Evolutionary conservation across 208 protist genomes (phyloP).

Genomic region (Wallacemonas sp.): DNA sequence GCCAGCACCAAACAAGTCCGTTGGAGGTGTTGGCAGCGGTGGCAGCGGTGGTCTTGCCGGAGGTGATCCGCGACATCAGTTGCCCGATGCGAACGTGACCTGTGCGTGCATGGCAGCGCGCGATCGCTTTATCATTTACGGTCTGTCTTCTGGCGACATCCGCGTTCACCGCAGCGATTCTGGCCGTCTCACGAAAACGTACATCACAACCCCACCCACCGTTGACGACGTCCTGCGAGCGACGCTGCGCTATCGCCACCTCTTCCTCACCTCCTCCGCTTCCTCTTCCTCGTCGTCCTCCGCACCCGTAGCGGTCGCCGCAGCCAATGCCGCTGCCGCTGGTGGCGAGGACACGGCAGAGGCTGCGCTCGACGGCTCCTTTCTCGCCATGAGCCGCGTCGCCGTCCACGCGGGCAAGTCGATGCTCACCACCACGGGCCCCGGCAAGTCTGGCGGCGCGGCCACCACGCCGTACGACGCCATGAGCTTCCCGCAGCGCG

Average conservation of each 20-base stretch:
- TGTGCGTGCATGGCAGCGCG: constrained; percentile 55
- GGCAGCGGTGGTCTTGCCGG: too few relatives aligned
- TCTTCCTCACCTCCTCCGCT: constrained; percentile 24
- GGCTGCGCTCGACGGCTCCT: not conserved
- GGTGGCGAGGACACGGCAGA: not conserved
- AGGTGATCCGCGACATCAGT: too few relatives aligned
- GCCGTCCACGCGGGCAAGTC: constrained; percentile 12
- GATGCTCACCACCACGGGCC: not conserved
- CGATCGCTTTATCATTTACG: constrained; percentile 72
- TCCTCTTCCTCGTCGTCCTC: not conserved
- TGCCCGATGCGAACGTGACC: constrained; percentile 36
- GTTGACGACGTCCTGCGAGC: constrained; percentile 60
- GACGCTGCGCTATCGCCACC: constrained; percentile 54
- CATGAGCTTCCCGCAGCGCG: constrained; percentile 4
- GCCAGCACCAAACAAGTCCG: too few relatives aligned
- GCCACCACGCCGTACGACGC: constrained; percentile 49
- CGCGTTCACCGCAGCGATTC: constrained; percentile 74
- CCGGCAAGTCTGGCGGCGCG: constrained; percentile 7
- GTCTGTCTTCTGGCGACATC: constrained; percentile 67
- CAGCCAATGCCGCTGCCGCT: not conserved
- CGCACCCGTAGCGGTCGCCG: too few relatives aligned
- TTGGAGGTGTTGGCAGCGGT: too few relatives aligned
- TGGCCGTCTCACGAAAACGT: constrained; percentile 70
- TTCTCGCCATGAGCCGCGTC: not conserved
- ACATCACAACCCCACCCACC: constrained; percentile 63